These are phyloP conservation scores for Cyclotella sp. DNA, from an alignment of 108 stramenopile species.

Conservation along the genomic window DNA sequence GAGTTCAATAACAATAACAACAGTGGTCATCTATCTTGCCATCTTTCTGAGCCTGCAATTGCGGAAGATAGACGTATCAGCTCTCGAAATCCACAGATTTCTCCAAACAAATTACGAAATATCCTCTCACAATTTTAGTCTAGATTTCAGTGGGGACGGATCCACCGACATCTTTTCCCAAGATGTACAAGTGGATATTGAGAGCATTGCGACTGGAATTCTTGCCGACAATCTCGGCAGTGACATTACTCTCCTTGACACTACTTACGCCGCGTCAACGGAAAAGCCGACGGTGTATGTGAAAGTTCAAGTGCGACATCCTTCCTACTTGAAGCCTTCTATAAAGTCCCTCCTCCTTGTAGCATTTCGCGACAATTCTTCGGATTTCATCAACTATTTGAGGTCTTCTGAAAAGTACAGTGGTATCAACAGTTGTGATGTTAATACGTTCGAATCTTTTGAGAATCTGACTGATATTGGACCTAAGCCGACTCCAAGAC, in stretches of 20 bases:
- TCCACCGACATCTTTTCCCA: not conserved
- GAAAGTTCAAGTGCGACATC: conserved; percentile 9
- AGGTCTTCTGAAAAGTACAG: not conserved
- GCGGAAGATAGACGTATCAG: not conserved
- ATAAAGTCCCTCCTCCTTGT: not conserved
- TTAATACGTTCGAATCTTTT: not conserved
- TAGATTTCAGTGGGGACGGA: not conserved
- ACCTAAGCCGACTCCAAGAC: not conserved
- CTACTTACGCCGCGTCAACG: not conserved
- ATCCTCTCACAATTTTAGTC: not conserved
- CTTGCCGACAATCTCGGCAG: not conserved
- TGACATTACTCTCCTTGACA: not conserved
- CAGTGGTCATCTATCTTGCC: too few relatives aligned
- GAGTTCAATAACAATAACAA: too few relatives aligned
- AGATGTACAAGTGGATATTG: not conserved
- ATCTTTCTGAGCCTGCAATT: too few relatives aligned
- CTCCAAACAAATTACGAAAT: not conserved
- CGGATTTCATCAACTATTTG: not conserved
- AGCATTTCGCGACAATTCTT: not conserved
- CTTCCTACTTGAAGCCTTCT: not conserved
- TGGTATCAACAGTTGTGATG: not conserved
- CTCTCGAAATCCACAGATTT: not conserved
- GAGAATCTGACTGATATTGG: not conserved
- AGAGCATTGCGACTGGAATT: conserved; percentile 4
- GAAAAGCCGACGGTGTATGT: not conserved